Evolutionary conservation across 2,329 filamentous ascomycete genomes (phyloP).

Genomic region (Hortaea werneckii): DNA sequence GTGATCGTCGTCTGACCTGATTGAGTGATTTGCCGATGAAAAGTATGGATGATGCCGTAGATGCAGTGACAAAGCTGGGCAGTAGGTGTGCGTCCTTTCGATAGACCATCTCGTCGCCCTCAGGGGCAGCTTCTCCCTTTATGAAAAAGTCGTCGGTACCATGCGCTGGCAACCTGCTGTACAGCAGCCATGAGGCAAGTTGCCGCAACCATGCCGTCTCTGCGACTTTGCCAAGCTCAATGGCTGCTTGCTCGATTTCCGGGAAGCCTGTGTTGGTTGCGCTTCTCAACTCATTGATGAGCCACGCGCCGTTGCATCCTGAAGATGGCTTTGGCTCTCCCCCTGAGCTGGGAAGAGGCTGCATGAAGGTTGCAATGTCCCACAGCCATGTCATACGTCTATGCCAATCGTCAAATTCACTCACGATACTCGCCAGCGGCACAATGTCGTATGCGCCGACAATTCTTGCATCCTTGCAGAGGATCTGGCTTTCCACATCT

Average conservation of each 20-base stretch:
- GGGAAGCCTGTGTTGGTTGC: slow-evolving; percentile 81
- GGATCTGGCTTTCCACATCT: slow-evolving; percentile 68
- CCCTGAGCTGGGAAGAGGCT: slow-evolving; percentile 23
- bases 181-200: slow-evolving; percentile 80
- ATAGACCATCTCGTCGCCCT: slow-evolving; percentile 40
- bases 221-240: slow-evolving; percentile 62
- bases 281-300: slow-evolving; percentile 66
- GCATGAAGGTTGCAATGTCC: slow-evolving; percentile 61
- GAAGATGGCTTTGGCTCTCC: neutral
- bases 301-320: slow-evolving; percentile 38
- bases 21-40: slow-evolving; percentile 87
- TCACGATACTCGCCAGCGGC: slow-evolving; percentile 73
- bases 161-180: slow-evolving; percentile 69
- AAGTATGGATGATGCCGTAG: slow-evolving; percentile 71
- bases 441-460: slow-evolving; percentile 93
- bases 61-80: slow-evolving; percentile 66
- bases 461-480: slow-evolving; percentile 63
- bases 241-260: slow-evolving; percentile 69
- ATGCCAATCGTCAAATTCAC: slow-evolving; percentile 79
- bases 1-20: slow-evolving; percentile 46
- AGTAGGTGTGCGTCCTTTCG: slow-evolving; percentile 50
- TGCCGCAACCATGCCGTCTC: slow-evolving; percentile 90
- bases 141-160: slow-evolving; percentile 85
- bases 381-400: slow-evolving; percentile 79
- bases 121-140: slow-evolving; percentile 11